Evolutionary conservation across 2,329 filamentous ascomycete species (phyloP), one percentile per base, ranked within the genome.

Genomic region (Pestalotiopsis sp.): DNA sequence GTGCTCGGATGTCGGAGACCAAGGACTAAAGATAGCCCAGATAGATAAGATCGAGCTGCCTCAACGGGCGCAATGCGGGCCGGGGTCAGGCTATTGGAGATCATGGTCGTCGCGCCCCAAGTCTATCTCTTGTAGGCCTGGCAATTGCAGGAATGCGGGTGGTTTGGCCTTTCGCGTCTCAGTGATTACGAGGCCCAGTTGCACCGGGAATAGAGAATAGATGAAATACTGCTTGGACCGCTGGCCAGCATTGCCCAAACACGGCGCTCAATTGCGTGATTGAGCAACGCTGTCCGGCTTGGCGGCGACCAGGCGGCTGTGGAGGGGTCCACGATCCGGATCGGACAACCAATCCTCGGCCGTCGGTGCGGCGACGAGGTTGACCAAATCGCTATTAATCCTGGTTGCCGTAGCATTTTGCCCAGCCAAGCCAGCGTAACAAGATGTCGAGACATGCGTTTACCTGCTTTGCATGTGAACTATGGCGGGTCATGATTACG

Each of bases 251-350:
- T 38, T 66, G n/a, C 11, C 17, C 38, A 59, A 65, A 26, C 20
- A 14, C 55, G 64, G 52, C 30, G 22, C 52, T 66, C 35, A 35
- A 66, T 66, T 66, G 64, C 64, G 64, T 66, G 64, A 66, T 66
- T 40, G 26, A 66, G 55, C 64, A 59, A 59, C 2, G 39, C 52
- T 22, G 52, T 26, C 64, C 52, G 64, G 52, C 64, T 66, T 66
- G 64, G 64, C 64, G 38, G 60, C 26, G 61, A 44, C 10, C 24
- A 20, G 61, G 61, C 61, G 61, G 61, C 62, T 55, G 52, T 44
- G 48, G 26, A 44, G 62, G 40, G 14, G 14, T 22, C 62, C 44
- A 55, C 22, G 30, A 7, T 20, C 48, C 20, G 62, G 62, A 65
- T 56, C 38, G 38, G 62, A 48, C 14, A 65, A 48, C 61, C 40